Conservation (phyloP, 345 rosid genomes). For the Citrus glauca region DNA sequence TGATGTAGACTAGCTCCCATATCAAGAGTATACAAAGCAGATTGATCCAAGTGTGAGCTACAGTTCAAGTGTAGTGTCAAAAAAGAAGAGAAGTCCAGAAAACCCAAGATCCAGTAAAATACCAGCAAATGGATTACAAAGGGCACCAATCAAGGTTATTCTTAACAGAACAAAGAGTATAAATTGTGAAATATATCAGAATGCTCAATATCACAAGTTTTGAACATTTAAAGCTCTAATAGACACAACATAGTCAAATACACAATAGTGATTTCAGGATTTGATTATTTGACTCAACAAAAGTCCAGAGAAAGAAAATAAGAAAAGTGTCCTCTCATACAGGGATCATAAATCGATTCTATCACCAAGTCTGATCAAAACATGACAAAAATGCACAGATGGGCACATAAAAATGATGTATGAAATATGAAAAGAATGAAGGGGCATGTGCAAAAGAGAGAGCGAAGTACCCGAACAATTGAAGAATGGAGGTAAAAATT, state of each 20-base stretch:
- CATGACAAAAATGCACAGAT: not conserved
- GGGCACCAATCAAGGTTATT: not conserved
- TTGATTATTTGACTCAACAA: not conserved
- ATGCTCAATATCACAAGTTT: not conserved
- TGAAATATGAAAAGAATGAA: not conserved
- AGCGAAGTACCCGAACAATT: slow-evolving; percentile 59
- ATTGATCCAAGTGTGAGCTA: not conserved
- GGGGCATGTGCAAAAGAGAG: not conserved
- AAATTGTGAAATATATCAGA: not conserved
- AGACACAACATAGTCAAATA: not conserved
- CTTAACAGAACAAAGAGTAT: not conserved
- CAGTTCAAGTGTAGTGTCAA: not conserved
- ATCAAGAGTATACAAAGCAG: not conserved
- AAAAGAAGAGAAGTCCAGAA: not conserved
- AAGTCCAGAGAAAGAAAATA: not conserved
- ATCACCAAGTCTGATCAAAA: not conserved
- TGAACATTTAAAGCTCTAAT: not conserved
- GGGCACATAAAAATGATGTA: not conserved
- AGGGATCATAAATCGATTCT: not conserved
- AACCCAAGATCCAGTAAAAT: not conserved
- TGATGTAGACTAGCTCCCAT: not conserved
- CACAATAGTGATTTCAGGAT: not conserved
- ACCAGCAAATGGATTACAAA: not conserved
- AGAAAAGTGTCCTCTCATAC: not conserved
- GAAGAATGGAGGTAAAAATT: slow-evolving; percentile 96